Evolutionary conservation across 768 basidiomycete genomes (phyloP), one percentile per base, ranked within the genome.

Genomic region (Mycena leptocephala): DNA sequence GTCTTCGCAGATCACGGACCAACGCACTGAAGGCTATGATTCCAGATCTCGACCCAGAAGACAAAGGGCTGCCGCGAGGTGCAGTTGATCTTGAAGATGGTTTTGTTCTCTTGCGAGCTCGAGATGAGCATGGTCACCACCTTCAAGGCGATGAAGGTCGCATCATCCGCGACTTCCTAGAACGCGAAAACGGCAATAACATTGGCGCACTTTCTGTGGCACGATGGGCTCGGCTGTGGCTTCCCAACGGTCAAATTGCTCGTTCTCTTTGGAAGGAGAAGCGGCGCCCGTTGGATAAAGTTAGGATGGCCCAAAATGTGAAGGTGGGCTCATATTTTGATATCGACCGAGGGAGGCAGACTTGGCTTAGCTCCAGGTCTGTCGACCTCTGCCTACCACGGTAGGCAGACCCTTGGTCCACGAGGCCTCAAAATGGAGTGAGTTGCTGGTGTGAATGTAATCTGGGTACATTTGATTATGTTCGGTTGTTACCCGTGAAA

Each of bases 231-330:
- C 72, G 72, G 0, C 35, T 82, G 5, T 28, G 14, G 2, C 70
- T 82, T 14, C 81, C 80, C 2, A 77, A 74, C 48, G 80, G 82
- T 0, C 81, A 83, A 37, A 77, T 82, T 35, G 79, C 80, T 7
- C 37, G 78, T 3, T 82, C 76, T 1, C 20, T 63, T 9, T 81
- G 80, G 81, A 77, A 73, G 56, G 80, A 76, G 68, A 59, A 26
- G 10, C 41, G 59, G 11, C 75, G 64, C n/a, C 72, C 76, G 3
- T 53, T 69, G 14, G 33, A 64, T 6, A 77, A 67, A 28, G 48
- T 72, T 1, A 46, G 72, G 48, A 77, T 64, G 61, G 72, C 72
- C 33, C 67, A 68, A 13, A 79, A 76, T 37, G 58, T 76, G 28
- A 80, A 79, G 67, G 81, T 66, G 35, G 9, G 74, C 30, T 43